Conservation (phyloP, 129 eudicot genomes). For the Chrysanthemum lavandulifolium region DNA sequence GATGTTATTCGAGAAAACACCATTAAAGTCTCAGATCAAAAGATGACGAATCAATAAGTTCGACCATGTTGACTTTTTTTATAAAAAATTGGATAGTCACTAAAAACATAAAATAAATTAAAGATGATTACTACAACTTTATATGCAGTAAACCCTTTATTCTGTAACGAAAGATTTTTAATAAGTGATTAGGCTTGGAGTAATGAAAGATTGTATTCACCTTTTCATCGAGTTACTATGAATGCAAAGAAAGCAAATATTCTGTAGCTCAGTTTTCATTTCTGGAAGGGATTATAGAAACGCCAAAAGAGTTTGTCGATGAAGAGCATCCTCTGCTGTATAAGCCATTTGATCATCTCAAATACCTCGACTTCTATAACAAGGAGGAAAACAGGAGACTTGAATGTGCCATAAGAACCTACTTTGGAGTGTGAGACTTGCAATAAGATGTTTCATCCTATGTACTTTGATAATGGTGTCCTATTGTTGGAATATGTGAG, state of each 20-base stretch:
- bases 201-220: slow-evolving; percentile 61
- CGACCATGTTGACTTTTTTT: neutral
- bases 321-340: slow-evolving; percentile 60
- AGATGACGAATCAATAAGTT: neutral
- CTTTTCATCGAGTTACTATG: slow-evolving; percentile 72
- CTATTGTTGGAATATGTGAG: neutral
- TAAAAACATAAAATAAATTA: neutral
- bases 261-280: slow-evolving; percentile 69
- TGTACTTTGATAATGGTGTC: neutral
- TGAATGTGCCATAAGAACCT: slow-evolving; percentile 48
- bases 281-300: slow-evolving; percentile 53
- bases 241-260: slow-evolving; percentile 56
- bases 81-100: neutral
- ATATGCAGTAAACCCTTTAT: neutral
- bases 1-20: neutral
- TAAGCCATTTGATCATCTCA: slow-evolving; percentile 68
- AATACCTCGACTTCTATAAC: slow-evolving; percentile 59
- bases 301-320: slow-evolving; percentile 73
- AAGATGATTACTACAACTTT: neutral
- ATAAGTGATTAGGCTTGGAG: slow-evolving; percentile 65
- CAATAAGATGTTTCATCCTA: neutral
- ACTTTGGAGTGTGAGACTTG: slow-evolving; percentile 53
- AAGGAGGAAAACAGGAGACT: slow-evolving; percentile 53
- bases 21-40: neutral
- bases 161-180: neutral